A percentile compares a stretch with the other conserved stretches of the same genome.
Evolutionary conservation across 2,329 filamentous ascomycete genomes (phyloP).

Genomic region (Xylariaceae sp.): DNA sequence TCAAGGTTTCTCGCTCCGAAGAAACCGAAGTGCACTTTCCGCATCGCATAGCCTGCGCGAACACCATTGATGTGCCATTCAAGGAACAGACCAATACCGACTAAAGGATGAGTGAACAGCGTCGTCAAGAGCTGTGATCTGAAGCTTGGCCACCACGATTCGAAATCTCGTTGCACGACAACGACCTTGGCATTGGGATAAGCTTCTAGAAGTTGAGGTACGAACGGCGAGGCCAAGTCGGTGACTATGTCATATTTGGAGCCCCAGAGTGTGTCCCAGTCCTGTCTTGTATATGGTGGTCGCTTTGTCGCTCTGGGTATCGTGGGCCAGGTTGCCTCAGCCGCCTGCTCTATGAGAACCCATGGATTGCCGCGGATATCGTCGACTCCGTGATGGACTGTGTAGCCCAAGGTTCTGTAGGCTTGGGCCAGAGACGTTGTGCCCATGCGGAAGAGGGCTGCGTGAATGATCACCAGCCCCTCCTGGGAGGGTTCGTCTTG

Average conservation of each 20-base stretch:
- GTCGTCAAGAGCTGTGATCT: constrained; percentile 3
- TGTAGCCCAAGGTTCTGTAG: constrained; percentile 13
- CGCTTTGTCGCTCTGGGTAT: not conserved
- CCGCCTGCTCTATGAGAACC: constrained; percentile 11
- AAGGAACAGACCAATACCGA: not conserved
- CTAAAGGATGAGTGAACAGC: constrained; percentile 1
- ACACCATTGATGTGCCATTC: constrained; percentile 4
- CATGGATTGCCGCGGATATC: constrained; percentile 1
- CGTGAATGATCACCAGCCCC: constrained; percentile 12
- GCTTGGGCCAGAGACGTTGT: constrained; percentile 12
- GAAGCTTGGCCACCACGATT: constrained; percentile 15
- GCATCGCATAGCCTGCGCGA: constrained; percentile 9
- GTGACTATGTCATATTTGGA: constrained; percentile 11
- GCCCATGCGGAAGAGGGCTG: constrained; percentile 13
- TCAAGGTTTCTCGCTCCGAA: constrained; percentile 4
- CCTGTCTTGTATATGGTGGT: constrained; percentile 2
- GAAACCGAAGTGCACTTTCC: constrained; percentile 12
- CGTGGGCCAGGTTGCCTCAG: constrained; percentile 12
- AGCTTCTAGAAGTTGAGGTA: constrained; percentile 5
- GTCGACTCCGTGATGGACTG: constrained; percentile 5
- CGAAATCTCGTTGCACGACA: constrained; percentile 14
- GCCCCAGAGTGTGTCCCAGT: constrained; percentile 14
- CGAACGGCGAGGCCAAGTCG: constrained; percentile 10
- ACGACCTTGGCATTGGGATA: constrained; percentile 17
- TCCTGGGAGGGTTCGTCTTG: not conserved